Evolutionary conservation across 1,284 basidiomycete species (phyloP).

Genomic region (Melampsora americana): DNA sequence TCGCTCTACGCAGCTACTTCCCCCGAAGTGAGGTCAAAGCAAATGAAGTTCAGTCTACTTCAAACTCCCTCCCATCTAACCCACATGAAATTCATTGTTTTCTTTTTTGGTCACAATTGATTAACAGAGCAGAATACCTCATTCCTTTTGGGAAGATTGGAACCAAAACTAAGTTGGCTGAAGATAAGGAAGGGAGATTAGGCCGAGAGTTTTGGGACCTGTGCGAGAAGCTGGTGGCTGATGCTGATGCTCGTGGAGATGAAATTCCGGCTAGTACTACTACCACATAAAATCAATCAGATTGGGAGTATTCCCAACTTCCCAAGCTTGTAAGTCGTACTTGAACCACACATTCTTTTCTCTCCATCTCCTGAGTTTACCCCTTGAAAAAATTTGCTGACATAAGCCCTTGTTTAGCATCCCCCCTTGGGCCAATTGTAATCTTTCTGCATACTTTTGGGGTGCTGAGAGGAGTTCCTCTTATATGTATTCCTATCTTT

Average conservation of each 20-base stretch:
- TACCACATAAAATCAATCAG: too few relatives aligned
- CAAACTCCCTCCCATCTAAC: neutral
- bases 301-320: too few relatives aligned
- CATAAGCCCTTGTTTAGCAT: too few relatives aligned
- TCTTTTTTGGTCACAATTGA: neutral
- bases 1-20: conserved; percentile 24
- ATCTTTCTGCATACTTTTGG: too few relatives aligned
- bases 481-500: too few relatives aligned
- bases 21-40: conserved; percentile 13
- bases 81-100: neutral
- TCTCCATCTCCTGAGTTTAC: too few relatives aligned
- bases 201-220: conserved; percentile 22
- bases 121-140: conserved; percentile 20
- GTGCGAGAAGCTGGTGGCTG: conserved; percentile 17
- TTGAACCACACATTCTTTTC: too few relatives aligned
- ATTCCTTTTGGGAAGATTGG: conserved; percentile 10
- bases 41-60: conserved; percentile 18
- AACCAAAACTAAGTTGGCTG: neutral
- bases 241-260: neutral
- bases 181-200: conserved; percentile 6
- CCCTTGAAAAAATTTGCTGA: too few relatives aligned
- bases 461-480: too few relatives aligned
- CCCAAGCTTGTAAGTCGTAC: too few relatives aligned
- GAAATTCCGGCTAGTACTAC: too few relatives aligned
- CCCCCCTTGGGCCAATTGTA: too few relatives aligned